phyloP scores from a whole-genome alignment of 176 grass and related monocot species.

The Chrysopogon serrulatus region DNA sequence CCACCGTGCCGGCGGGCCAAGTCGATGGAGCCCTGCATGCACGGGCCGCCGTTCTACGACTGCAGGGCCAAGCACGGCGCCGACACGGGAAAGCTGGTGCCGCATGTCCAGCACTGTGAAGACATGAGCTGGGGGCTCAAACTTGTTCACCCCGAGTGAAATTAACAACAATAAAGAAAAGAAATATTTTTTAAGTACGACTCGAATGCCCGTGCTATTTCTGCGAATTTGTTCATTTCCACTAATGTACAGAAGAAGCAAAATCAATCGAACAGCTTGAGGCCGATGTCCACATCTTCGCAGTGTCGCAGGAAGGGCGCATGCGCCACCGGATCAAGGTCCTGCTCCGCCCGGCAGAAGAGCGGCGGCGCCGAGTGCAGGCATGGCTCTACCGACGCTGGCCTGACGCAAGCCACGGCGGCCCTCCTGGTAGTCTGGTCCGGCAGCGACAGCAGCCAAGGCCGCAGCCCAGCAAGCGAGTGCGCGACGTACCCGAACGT shows the following conservation, averaged over 20 bases:
- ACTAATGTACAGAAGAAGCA: too few species aligned
- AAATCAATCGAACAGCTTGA: slow-evolving; percentile 51
- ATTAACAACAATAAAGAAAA: neutral
- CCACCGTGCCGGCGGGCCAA: slow-evolving; percentile 25
- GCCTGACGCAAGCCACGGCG: slow-evolving; percentile 33
- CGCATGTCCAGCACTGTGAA: slow-evolving; percentile 40
- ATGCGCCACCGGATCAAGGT: slow-evolving; percentile 22
- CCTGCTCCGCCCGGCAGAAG: slow-evolving; percentile 40
- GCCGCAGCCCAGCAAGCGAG: slow-evolving; percentile 49
- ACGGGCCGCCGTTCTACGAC: slow-evolving; percentile 34
- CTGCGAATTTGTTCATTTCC: too few species aligned
- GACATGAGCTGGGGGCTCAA: slow-evolving; percentile 49
- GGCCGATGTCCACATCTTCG: slow-evolving; percentile 43
- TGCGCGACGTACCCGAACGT: slow-evolving; percentile 82
- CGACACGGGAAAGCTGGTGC: slow-evolving; percentile 31
- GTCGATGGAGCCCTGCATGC: slow-evolving; percentile 44
- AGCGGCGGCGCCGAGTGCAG: slow-evolving; percentile 64
- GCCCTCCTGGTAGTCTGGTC: neutral
- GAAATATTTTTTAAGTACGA: neutral
- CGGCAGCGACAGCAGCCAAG: slow-evolving; percentile 24
- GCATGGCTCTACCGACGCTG: slow-evolving; percentile 71
- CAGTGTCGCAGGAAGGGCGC: slow-evolving; percentile 54
- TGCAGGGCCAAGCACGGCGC: slow-evolving; percentile 15
- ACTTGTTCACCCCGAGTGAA: slow-evolving; percentile 43
- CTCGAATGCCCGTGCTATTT: neutral